phyloP scores from a whole-genome alignment of 116 monocot genomes.

The Cymodocea nodosa region DNA sequence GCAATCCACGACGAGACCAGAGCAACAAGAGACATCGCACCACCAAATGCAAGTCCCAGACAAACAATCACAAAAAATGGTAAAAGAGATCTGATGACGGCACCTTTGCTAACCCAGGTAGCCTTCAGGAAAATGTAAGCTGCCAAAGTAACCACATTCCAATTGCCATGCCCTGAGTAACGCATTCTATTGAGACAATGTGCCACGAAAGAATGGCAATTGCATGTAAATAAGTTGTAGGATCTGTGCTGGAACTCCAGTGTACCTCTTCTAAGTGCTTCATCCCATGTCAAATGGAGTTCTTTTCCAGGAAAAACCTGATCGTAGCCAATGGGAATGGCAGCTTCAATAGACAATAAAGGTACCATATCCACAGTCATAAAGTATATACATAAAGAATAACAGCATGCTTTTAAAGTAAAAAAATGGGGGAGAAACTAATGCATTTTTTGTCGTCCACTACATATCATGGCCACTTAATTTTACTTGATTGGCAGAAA shows the following conservation, averaged over 20 bases:
- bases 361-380: slow-evolving; percentile 3
- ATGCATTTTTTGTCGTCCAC: neutral
- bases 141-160: slow-evolving; percentile 84
- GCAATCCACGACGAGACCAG: slow-evolving; percentile 20
- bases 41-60: slow-evolving; percentile 41
- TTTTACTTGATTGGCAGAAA: neutral
- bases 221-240: slow-evolving; percentile 86
- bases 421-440: neutral
- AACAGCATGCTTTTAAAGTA: neutral
- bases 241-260: slow-evolving; percentile 76
- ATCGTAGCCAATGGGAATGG: slow-evolving; percentile 3
- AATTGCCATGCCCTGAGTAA: slow-evolving; percentile 36
- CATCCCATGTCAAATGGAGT: slow-evolving; percentile 44
- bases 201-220: slow-evolving; percentile 92
- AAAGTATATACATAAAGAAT: neutral
- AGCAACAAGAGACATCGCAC: slow-evolving; percentile 36
- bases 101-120: slow-evolving; percentile 49
- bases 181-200: slow-evolving; percentile 57
- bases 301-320: neutral
- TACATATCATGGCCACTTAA: neutral
- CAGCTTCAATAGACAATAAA: neutral
- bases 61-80: slow-evolving; percentile 33
- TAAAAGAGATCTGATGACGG: slow-evolving; percentile 43
- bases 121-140: slow-evolving; percentile 47
- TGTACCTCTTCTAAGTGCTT: slow-evolving; percentile 54